Conservation (phyloP, 208 protist species). For the Porcisia hertigi region DNA sequence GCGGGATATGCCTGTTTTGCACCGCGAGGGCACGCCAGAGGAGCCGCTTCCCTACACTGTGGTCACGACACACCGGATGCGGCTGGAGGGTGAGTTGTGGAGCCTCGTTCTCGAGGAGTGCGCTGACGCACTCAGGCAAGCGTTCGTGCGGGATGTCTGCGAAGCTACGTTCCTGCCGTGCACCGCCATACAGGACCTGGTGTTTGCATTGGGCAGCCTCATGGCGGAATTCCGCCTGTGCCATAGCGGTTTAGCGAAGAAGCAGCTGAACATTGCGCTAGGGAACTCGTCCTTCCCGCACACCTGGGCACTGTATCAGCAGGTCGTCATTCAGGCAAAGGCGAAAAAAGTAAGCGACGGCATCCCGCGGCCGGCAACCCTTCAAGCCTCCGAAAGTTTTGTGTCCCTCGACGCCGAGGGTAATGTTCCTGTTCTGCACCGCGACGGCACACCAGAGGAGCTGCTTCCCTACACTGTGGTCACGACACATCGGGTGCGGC, state of each 20-base stretch:
- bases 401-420: neutral
- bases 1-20: neutral
- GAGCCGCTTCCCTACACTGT: neutral
- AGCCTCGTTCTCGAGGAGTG: conserved; percentile 29
- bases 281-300: conserved; percentile 19
- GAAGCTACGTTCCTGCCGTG: conserved; percentile 18
- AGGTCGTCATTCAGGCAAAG: neutral
- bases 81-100: conserved; percentile 52
- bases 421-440: neutral
- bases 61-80: conserved; percentile 41
- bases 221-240: conserved; percentile 29
- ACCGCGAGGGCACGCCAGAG: neutral
- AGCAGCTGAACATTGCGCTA: too few relatives aligned
- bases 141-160: conserved; percentile 45
- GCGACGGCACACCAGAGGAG: neutral
- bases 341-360: neutral
- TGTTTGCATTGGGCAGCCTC: conserved; percentile 28
- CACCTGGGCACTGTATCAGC: conserved; percentile 27
- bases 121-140: conserved; percentile 31
- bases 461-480: neutral
- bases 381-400: conserved; percentile 25
- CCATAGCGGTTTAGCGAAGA: conserved; percentile 21
- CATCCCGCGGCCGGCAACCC: neutral
- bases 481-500: conserved; percentile 39
- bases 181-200: conserved; percentile 11